A percentile compares a stretch with the other conserved stretches of the same genome.
These are phyloP conservation scores for Spiromastix sp. DNA, from an alignment of 2,329 filamentous ascomycete genomes.

Conservation along the genomic window DNA sequence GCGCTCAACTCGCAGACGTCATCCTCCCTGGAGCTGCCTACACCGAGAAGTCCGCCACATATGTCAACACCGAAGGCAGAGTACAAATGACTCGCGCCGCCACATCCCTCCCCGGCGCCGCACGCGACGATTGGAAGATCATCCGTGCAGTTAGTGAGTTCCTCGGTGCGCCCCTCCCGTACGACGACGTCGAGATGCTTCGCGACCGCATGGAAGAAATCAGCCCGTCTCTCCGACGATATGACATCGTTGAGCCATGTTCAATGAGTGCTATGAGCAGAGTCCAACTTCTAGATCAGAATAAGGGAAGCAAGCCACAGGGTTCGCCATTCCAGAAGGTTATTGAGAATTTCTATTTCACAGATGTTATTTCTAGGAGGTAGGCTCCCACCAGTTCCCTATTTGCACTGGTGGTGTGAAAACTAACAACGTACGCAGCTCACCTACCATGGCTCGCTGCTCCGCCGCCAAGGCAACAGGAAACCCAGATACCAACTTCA, in stretches of 20 bases:
- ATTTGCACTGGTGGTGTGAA: not conserved
- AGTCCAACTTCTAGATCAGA: conserved; percentile 91
- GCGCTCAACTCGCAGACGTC: conserved; percentile 85
- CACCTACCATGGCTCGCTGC: conserved; percentile 96
- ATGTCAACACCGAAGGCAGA: conserved; percentile 95
- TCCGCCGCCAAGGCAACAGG: conserved; percentile 81
- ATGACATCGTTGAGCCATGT: conserved; percentile 81
- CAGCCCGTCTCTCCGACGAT: conserved; percentile 76
- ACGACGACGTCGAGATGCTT: conserved; percentile 82
- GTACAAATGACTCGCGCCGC: conserved; percentile 89
- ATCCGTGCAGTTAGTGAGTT: conserved; percentile 88
- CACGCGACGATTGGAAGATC: conserved; percentile 98
- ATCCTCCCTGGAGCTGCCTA: conserved; percentile 91
- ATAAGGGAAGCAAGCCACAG: conserved; percentile 71
- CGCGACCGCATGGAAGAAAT: conserved; percentile 93
- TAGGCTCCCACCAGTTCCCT: conserved; percentile 36
- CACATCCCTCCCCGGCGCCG: conserved; percentile 76
- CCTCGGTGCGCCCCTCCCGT: conserved; percentile 74
- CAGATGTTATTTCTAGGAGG: conserved; percentile 93
- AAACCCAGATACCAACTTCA: conserved; percentile 68
- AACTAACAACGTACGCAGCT: conserved; percentile 43
- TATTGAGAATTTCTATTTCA: conserved; percentile 97
- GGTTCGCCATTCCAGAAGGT: conserved; percentile 69
- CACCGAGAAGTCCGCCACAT: conserved; percentile 93
- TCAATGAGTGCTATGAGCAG: conserved; percentile 69